These are phyloP conservation scores for Thelonectria blattea DNA, from an alignment of 2,329 filamentous ascomycete species.

Conservation along the genomic window DNA sequence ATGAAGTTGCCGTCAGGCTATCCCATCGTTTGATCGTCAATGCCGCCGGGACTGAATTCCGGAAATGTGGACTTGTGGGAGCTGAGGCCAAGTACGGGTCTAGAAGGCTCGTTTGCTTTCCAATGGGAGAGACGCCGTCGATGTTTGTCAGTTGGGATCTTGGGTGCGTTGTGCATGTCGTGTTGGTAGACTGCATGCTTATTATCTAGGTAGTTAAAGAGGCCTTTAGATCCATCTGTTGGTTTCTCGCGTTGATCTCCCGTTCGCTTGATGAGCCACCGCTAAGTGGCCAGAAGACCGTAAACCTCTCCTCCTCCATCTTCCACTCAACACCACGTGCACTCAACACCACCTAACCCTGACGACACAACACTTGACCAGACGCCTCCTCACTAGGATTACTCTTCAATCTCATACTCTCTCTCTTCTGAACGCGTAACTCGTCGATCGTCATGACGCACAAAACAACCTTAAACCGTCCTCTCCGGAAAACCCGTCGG, in stretches of 20 bases:
- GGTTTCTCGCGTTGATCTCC: not conserved
- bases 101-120: not conserved
- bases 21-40: not conserved
- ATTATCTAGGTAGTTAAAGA: no score
- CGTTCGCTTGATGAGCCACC: not conserved
- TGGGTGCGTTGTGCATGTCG: not conserved
- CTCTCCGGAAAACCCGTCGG: constrained; percentile 6
- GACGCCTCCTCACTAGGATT: not conserved
- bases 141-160: not conserved
- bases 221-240: not conserved
- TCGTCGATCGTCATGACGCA: constrained; percentile 5
- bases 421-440: constrained; percentile 8
- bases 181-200: not conserved
- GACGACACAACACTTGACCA: not conserved
- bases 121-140: not conserved
- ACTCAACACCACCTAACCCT: not conserved
- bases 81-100: not conserved
- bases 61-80: not conserved
- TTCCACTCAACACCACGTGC: no score
- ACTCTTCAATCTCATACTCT: constrained; percentile 7
- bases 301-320: no score
- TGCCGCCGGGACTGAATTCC: not conserved
- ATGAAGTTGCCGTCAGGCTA: not conserved
- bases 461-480: not conserved
- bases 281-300: no score